These are phyloP conservation scores for Amyloporia xantha DNA, from an alignment of 768 basidiomycete genomes.

Conservation along the genomic window DNA sequence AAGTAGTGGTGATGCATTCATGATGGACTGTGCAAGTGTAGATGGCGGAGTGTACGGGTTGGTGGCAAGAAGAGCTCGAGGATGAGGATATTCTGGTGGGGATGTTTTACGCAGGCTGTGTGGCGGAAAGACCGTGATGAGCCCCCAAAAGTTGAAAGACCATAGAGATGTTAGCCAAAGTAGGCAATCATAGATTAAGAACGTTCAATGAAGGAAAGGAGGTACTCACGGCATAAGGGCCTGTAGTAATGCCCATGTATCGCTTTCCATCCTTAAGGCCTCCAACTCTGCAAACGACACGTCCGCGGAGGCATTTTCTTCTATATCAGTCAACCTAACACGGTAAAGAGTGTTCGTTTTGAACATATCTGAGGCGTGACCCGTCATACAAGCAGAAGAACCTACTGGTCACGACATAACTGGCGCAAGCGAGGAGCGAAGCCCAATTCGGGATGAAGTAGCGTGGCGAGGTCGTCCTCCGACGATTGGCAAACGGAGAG, in stretches of 20 bases:
- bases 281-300: conserved; percentile 49
- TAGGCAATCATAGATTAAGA: neutral
- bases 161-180: neutral
- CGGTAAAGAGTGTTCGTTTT: too few relatives aligned
- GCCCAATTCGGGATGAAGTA: conserved; percentile 61
- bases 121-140: too few relatives aligned
- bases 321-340: conserved; percentile 47
- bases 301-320: conserved; percentile 31
- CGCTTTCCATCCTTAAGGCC: conserved; percentile 62
- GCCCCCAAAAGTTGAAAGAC: too few relatives aligned
- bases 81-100: conserved; percentile 36
- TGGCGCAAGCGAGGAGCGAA: conserved; percentile 60
- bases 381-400: too few relatives aligned
- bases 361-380: too few relatives aligned
- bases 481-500: conserved; percentile 49
- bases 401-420: conserved; percentile 53
- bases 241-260: conserved; percentile 80
- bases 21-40: conserved; percentile 66
- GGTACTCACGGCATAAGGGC: conserved; percentile 64
- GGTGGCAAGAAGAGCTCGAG: conserved; percentile 49
- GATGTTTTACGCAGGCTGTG: conserved; percentile 65
- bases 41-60: conserved; percentile 83
- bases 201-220: too few relatives aligned
- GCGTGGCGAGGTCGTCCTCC: conserved; percentile 47
- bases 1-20: conserved; percentile 61